A percentile compares a stretch with the other conserved stretches of the same genome.
These are phyloP conservation scores for Phaeoacremonium minimum DNA, from an alignment of 2,329 filamentous ascomycete species.

Conservation along the genomic window DNA sequence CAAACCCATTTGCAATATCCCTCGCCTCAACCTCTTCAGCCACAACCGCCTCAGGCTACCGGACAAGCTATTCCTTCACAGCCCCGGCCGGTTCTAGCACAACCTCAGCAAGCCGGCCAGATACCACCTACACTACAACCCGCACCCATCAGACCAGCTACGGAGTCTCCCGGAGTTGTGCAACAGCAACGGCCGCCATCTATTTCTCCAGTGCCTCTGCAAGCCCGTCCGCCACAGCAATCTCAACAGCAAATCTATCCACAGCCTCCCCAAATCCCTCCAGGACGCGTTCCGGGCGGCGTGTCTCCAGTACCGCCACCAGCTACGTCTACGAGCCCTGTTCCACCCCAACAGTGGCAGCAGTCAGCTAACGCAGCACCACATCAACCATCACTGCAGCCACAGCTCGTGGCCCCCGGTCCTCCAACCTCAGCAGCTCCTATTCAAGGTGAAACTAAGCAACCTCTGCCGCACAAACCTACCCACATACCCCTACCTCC, in stretches of 20 bases:
- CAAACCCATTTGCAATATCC: constrained; percentile 9
- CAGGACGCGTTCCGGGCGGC: not conserved
- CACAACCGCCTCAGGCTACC: not conserved
- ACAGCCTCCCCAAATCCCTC: too few species aligned
- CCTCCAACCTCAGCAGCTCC: constrained; percentile 1
- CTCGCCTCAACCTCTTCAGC: constrained; percentile 10
- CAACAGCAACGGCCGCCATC: constrained; percentile 6
- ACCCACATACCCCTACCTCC: constrained; percentile 14
- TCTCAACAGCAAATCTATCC: too few species aligned
- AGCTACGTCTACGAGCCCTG: not conserved
- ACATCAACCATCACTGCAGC: not conserved
- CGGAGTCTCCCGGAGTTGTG: constrained; percentile 16
- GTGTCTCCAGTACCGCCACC: not conserved
- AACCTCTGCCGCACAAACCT: too few species aligned
- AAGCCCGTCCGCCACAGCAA: not conserved
- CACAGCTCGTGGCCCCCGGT: not conserved
- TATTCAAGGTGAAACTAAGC: not conserved
- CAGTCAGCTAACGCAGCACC: not conserved
- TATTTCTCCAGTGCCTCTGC: not conserved
- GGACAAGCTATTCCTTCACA: constrained; percentile 3
- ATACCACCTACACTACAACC: constrained; percentile 18
- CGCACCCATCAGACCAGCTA: constrained; percentile 18
- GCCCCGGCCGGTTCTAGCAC: constrained; percentile 21
- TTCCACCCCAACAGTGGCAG: not conserved
- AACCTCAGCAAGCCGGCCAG: constrained; percentile 28